Base-by-base conservation (phyloP, 768 basidiomycete genomes). In the Trametes maxima region DNA sequence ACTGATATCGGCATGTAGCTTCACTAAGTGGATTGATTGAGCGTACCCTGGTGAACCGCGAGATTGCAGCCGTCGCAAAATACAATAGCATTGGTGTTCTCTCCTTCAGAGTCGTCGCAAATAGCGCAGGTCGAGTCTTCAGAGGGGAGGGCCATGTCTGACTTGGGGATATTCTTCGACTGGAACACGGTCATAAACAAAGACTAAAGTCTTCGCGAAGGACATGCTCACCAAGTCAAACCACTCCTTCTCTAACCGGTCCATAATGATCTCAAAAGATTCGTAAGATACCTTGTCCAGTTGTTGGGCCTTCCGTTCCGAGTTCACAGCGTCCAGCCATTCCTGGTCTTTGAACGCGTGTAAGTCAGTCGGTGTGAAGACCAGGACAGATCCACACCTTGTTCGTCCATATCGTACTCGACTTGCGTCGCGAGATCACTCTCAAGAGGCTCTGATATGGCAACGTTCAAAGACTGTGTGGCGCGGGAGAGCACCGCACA, bases 361-460 rank as follows among this genome's bases (percentile, higher is more conserved):
- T 43, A 40, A 22, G 40, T 42, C 24, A 25, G 35, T 25, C 14
- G 11, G 19, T 22, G 33, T 17, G 17, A 5, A 35, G 45, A 45
- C 14, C 4, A n/a, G 25, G 36, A 24, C 6, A 12, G 3, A 12
- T 19, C 68, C 79, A 19, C 39, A 90, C 94, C 95, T 85, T 98
- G 95, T 71, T 98, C 97, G 70, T 98, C 97, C 95, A 99, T 98
- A 71, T 98, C 97, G 79, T 99, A 99, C 74, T 98, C 97, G 22
- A 99, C 96, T 67, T 96, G 94, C 40, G 85, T 84, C 7, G 90
- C 89, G 17, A 98, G 84, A 65, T 99, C 97, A 48, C 85, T 86
- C 72, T 99, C 96, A 65, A 97, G 78, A 0, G 96, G 96, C 69
- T 97, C 95, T 93, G 69, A 22, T 25, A 48, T 48, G 36, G 54